A percentile compares a stretch with the other conserved stretches of the same genome.
These are phyloP conservation scores for Schizothecium vesticola DNA, from an alignment of 495 filamentous ascomycete genomes.

Conservation along the genomic window DNA sequence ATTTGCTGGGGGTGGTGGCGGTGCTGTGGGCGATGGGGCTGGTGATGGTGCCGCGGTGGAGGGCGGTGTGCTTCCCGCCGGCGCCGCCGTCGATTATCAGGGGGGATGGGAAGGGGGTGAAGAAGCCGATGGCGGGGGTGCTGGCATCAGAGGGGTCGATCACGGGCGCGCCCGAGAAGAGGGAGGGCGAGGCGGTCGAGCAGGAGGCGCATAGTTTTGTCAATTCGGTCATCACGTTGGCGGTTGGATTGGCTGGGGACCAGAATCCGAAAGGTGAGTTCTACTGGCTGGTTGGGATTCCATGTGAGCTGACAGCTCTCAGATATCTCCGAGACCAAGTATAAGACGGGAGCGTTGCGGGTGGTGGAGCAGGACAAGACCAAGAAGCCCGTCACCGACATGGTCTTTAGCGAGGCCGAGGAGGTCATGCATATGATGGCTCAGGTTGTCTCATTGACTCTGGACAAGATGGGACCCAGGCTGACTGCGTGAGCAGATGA, in stretches of 20 bases:
- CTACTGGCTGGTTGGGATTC: background rate
- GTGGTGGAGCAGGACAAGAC: constrained; percentile 62
- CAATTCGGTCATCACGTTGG: constrained; percentile 64
- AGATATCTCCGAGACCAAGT: constrained; percentile 52
- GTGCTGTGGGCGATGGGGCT: constrained; percentile 52
- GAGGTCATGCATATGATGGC: constrained; percentile 65
- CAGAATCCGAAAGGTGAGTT: constrained; percentile 49
- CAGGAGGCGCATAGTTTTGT: constrained; percentile 74
- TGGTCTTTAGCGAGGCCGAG: constrained; percentile 65
- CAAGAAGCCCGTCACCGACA: constrained; percentile 68
- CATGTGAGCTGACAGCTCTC: background rate
- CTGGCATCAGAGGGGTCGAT: constrained; percentile 61
- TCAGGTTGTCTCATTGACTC: constrained; percentile 40
- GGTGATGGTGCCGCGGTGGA: constrained; percentile 58
- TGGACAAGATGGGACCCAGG: background rate
- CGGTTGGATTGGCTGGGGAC: constrained; percentile 64
- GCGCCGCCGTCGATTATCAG: constrained; percentile 61
- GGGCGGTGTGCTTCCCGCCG: constrained; percentile 63
- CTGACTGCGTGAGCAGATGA: background rate
- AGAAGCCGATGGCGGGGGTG: constrained; percentile 60
- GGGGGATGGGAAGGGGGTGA: constrained; percentile 53
- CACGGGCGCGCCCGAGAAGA: constrained; percentile 72
- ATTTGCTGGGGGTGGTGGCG: constrained; percentile 56
- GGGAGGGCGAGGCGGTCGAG: constrained; percentile 78
- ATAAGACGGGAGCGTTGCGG: constrained; percentile 42